Conservation (phyloP, 306 rosid genomes). For the Vigna trinervia region DNA sequence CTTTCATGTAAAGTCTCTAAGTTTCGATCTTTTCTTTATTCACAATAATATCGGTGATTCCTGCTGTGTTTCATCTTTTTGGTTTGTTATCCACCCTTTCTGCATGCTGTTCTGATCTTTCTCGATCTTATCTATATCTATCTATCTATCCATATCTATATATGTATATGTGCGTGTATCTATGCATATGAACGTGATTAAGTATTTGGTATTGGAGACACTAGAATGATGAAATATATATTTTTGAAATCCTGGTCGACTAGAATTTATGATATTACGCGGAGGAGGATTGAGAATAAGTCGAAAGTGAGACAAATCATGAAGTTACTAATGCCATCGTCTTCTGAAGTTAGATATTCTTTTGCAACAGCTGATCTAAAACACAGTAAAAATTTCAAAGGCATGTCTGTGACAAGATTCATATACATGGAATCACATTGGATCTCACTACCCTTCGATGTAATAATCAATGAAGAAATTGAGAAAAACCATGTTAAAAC, state of each 20-base stretch:
- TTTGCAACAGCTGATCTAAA: neutral
- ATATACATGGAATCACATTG: constrained; percentile 7
- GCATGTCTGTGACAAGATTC: neutral
- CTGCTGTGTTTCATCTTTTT: neutral
- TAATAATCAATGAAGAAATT: neutral
- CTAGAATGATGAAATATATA: no score
- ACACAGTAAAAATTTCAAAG: neutral
- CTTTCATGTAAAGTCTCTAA: neutral
- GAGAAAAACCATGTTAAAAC: neutral
- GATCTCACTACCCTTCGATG: neutral
- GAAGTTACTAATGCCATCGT: neutral
- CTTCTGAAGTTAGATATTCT: neutral
- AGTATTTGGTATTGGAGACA: no score
- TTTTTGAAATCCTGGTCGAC: neutral
- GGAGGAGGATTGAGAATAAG: neutral
- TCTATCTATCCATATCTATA: no score
- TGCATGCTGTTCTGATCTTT: neutral
- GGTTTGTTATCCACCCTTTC: neutral
- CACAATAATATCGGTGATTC: neutral
- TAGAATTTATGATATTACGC: neutral
- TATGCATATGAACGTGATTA: neutral
- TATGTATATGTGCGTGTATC: no score
- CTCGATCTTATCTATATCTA: neutral
- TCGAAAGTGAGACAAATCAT: neutral
- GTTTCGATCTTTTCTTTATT: neutral